phyloP scores from a whole-genome alignment of 768 basidiomycete genomes.

The Phlebiopsis gigantea region DNA sequence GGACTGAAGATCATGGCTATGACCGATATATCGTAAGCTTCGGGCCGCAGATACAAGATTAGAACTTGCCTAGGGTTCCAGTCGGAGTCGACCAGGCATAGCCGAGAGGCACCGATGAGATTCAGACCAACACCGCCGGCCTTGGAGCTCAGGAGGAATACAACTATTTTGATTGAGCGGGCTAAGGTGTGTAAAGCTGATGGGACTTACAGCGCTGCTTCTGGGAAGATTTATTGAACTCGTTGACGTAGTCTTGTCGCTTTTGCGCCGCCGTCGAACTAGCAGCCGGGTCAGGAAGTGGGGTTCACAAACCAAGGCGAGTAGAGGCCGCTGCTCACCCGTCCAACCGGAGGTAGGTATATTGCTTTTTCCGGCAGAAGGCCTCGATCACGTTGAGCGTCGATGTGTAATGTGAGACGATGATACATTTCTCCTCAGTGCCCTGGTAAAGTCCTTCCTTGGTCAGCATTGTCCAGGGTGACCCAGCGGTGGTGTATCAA shows the following conservation, averaged over 20 bases:
- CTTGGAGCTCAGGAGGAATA: slow-evolving; percentile 92
- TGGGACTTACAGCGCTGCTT: slow-evolving; percentile 58
- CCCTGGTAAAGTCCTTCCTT: slow-evolving; percentile 39
- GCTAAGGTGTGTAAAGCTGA: neutral
- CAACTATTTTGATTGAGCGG: slow-evolving; percentile 41
- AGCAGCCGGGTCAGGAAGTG: slow-evolving; percentile 3
- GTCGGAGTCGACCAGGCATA: slow-evolving; percentile 85
- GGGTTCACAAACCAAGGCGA: slow-evolving; percentile 25
- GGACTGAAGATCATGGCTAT: slow-evolving; percentile 86
- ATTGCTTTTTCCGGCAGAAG: slow-evolving; percentile 70
- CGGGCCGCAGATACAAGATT: neutral
- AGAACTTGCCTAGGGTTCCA: slow-evolving; percentile 81
- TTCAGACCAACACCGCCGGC: slow-evolving; percentile 95
- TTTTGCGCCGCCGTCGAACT: slow-evolving; percentile 76
- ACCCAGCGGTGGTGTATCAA: neutral
- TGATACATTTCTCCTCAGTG: slow-evolving; percentile 90
- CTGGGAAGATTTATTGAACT: slow-evolving; percentile 78
- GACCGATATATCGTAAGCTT: neutral
- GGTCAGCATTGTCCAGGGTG: neutral
- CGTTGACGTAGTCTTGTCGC: slow-evolving; percentile 81
- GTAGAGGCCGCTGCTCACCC: slow-evolving; percentile 37
- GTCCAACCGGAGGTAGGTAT: slow-evolving; percentile 81
- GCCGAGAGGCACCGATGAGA: slow-evolving; percentile 82
- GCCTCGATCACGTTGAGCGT: slow-evolving; percentile 90
- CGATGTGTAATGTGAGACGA: slow-evolving; percentile 95